A percentile compares a stretch with the other conserved stretches of the same genome.
These are phyloP conservation scores for Sporothrix curviconia DNA, from an alignment of 2,329 filamentous ascomycete genomes.

Conservation along the genomic window DNA sequence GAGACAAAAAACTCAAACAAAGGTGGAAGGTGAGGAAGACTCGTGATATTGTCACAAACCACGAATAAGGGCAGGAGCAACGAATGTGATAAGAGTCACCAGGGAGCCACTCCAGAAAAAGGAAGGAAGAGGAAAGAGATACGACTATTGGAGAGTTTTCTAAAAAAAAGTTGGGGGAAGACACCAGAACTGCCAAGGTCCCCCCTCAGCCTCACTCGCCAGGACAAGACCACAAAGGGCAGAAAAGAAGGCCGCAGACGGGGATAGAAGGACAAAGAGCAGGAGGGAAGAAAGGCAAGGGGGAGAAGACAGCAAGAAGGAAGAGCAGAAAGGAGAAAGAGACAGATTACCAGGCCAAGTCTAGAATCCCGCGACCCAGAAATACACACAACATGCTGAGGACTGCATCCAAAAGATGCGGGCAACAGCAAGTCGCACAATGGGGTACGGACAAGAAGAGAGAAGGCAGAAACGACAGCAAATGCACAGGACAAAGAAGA, in stretches of 20 bases:
- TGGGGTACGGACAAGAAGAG: too few relatives aligned
- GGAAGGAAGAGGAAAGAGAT: background rate
- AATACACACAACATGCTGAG: too few relatives aligned
- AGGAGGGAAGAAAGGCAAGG: background rate
- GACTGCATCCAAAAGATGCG: too few relatives aligned
- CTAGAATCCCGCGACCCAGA: too few relatives aligned
- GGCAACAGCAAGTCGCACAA: too few relatives aligned
- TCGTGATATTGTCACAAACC: constrained; percentile 10
- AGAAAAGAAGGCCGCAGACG: background rate
- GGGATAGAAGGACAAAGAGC: background rate
- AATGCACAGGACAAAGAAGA: background rate
- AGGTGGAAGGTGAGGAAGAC: background rate
- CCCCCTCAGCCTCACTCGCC: background rate
- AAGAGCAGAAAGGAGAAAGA: background rate
- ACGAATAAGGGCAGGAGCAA: background rate
- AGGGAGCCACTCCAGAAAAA: background rate
- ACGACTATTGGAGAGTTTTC: background rate
- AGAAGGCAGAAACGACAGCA: background rate
- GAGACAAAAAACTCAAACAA: background rate
- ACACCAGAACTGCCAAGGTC: background rate
- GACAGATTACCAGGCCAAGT: too few relatives aligned
- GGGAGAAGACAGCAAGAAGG: background rate
- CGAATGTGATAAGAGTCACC: constrained; percentile 6
- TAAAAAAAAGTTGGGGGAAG: background rate
- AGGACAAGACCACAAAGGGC: background rate